These are phyloP conservation scores for Cladosporium sp. DNA, from an alignment of 2,329 filamentous ascomycete species.

Conservation along the genomic window DNA sequence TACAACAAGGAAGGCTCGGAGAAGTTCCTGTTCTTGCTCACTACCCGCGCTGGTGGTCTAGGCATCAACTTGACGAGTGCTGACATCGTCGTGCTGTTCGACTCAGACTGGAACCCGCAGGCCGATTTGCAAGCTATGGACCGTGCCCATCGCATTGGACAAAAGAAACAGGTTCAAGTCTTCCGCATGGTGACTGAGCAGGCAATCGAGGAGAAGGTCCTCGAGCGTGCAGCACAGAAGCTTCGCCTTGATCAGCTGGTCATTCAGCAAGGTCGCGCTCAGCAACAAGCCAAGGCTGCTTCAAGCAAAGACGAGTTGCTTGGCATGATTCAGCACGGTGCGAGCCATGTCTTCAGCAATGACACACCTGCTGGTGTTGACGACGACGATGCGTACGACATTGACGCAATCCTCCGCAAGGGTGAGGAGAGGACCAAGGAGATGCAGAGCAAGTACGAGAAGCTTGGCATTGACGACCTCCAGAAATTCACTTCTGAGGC, in stretches of 20 bases:
- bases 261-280: conserved; percentile 94
- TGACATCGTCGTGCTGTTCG: conserved; percentile 94
- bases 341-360: conserved; percentile 80
- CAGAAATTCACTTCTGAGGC: conserved; percentile 98
- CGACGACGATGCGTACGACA: conserved; percentile 80
- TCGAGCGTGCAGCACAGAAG: conserved; percentile 95
- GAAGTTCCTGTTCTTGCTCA: conserved; percentile 94
- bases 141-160: conserved; percentile 94
- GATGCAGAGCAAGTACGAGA: conserved; percentile 92
- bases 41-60: conserved; percentile 89
- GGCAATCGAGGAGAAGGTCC: conserved; percentile 96
- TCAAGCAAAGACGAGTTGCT: conserved; percentile 95
- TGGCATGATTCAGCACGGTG: conserved; percentile 98
- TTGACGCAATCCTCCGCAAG: conserved; percentile 81
- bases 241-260: conserved; percentile 93
- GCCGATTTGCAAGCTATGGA: conserved; percentile 99
- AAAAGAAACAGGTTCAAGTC: conserved; percentile 96
- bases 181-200: conserved; percentile 98
- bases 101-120: conserved; percentile 98
- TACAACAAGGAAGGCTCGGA: conserved; percentile 97
- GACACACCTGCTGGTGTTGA: conserved; percentile 57
- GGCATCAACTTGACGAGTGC: conserved; percentile 95
- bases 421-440: conserved; percentile 88
- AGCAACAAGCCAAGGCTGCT: conserved; percentile 84
- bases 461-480: conserved; percentile 91